These are phyloP conservation scores for Aspergillus ochraceus DNA, from an alignment of 2,329 filamentous ascomycete genomes.

Conservation along the genomic window DNA sequence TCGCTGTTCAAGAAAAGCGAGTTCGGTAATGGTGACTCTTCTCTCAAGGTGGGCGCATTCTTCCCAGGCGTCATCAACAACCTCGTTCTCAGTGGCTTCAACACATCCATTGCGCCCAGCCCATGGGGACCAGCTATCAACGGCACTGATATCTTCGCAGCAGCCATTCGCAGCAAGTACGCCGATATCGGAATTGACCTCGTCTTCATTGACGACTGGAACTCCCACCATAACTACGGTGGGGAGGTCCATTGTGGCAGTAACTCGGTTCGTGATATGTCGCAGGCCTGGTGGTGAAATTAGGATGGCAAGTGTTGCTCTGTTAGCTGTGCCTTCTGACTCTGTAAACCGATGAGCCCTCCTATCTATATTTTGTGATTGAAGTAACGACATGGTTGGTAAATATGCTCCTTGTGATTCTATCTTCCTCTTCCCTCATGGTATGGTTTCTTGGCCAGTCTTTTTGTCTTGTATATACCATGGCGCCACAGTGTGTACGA, in stretches of 20 bases:
- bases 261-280: slow-evolving; percentile 16
- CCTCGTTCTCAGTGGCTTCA: slow-evolving; percentile 13
- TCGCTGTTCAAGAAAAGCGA: not conserved
- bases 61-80: slow-evolving; percentile 9
- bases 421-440: no score
- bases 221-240: slow-evolving; percentile 19
- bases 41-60: not conserved
- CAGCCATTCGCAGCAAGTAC: slow-evolving; percentile 12
- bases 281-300: slow-evolving; percentile 7
- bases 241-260: slow-evolving; percentile 26
- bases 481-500: no score
- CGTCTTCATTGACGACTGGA: slow-evolving; percentile 21
- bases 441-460: no score
- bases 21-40: not conserved
- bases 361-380: no score
- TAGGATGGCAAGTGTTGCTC: no score
- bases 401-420: no score
- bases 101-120: slow-evolving; percentile 15
- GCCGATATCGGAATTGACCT: slow-evolving; percentile 14
- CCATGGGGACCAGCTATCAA: slow-evolving; percentile 22
- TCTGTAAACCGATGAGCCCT: no score
- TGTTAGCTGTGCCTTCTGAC: no score
- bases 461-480: no score
- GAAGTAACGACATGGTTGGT: no score
- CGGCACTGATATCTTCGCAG: slow-evolving; percentile 18